Evolutionary conservation across 495 filamentous ascomycete species (phyloP), one percentile per base, ranked within the genome.

Genomic region (Zalerion maritima): DNA sequence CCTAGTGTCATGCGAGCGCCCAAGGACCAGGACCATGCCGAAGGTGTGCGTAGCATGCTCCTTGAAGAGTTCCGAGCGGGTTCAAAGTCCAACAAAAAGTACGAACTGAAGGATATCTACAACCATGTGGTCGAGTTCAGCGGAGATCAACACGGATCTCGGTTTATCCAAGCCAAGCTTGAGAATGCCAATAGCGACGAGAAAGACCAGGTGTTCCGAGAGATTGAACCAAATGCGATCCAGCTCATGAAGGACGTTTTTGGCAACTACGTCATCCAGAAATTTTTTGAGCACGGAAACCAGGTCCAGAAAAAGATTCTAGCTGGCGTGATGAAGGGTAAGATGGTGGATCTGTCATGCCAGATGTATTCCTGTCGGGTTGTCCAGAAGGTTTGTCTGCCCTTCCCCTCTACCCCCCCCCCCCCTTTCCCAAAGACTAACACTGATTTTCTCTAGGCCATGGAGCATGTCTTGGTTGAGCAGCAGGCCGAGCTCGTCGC

Each of bases 191-290:
- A 94, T 46, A 91, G 84, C 38, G 89, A 97, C 32, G 89, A 97
- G 46, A 94, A 94, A 47, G 82, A 92, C n/a, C 75, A 78, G 26
- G 75, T 96, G 2, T 97, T 94, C 58, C 62, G 62, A 0, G 91
- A 96, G 46, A 80, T 97, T 21, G 64, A 73, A 39, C 69, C 75
- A 0, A 87, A 96, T 42, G 69, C 75, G 6, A 42, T 93, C 21
- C 84, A 86, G 47, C 58, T 96, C 23, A 94, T 93, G 84, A 87
- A 78, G 7, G 91, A 96, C 46, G 77, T 94, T 9, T 96, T 94
- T 46, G 89, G 89, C 11, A 97, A 97, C 52, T 97, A 96, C 46
- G 89, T 97, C 20, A 89, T 96, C 14, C 89, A 97, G 44, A 96
- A 94, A 49, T 73, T 96, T 37, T 96, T 94, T 40, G 87, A 96